Evolutionary conservation across 2,329 filamentous ascomycete species (phyloP).

Genomic region (Fusarium sp.): DNA sequence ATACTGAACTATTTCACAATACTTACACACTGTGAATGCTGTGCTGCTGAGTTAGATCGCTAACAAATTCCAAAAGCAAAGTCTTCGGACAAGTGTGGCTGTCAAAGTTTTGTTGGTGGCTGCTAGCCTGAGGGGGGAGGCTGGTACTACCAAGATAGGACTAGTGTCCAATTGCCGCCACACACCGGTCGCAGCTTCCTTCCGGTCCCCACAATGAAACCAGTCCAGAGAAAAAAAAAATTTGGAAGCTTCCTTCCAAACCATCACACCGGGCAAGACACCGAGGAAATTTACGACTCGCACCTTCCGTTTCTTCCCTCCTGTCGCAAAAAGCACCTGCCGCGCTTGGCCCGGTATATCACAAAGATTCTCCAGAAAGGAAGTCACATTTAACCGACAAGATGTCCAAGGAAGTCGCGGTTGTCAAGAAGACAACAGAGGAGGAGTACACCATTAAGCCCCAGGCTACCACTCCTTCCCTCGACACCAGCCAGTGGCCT

Average conservation of each 20-base stretch:
- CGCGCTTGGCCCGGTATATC: conserved; percentile 49
- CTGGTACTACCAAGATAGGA: background rate
- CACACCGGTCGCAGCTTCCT: conserved; percentile 44
- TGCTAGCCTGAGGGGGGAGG: background rate
- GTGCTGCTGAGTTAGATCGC: background rate
- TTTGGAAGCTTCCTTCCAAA: conserved; percentile 49
- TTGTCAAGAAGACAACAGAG: conserved; percentile 54
- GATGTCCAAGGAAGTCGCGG: conserved; percentile 63
- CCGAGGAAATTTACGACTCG: conserved; percentile 49
- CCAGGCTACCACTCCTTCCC: conserved; percentile 79
- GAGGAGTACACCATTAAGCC: conserved; percentile 93
- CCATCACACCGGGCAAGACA: conserved; percentile 49
- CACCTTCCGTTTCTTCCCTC: conserved; percentile 47
- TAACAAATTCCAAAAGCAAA: background rate
- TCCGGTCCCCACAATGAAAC: conserved; percentile 50
- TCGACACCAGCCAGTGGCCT: conserved; percentile 92
- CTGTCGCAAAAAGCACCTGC: conserved; percentile 43
- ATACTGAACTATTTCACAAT: too few relatives aligned
- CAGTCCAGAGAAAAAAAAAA: conserved; percentile 51
- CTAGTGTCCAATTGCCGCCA: conserved; percentile 42
- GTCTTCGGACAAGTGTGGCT: background rate
- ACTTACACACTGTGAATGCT: too few relatives aligned
- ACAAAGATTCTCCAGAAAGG: conserved; percentile 32
- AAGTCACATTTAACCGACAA: conserved; percentile 36
- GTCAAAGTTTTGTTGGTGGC: background rate